Conservation (phyloP, 345 rosid genomes). For the Bretschneidera sinensis region DNA sequence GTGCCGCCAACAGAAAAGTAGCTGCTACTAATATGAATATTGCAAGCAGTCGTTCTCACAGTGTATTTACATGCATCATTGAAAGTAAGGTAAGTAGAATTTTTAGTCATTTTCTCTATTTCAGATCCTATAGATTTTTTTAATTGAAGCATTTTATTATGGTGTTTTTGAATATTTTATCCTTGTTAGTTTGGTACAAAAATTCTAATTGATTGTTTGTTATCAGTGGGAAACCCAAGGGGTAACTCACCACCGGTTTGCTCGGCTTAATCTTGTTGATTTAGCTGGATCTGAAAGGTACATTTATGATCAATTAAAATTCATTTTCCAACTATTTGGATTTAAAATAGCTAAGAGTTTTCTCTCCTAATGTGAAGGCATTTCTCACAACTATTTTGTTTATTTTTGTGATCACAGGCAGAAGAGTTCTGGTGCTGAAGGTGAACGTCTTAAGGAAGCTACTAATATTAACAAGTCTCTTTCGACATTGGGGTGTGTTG, state of each 20-base stretch:
- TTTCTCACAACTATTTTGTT: background rate
- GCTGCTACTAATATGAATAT: slow-evolving; percentile 98
- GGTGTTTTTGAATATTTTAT: slow-evolving; percentile 1
- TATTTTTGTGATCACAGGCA: slow-evolving; percentile 48
- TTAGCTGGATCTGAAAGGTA: slow-evolving; percentile 99
- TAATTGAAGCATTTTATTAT: background rate
- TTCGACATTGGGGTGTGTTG: slow-evolving; percentile 83
- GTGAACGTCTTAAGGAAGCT: slow-evolving; percentile 99
- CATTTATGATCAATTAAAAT: slow-evolving; percentile 3
- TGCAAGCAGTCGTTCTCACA: slow-evolving; percentile 98
- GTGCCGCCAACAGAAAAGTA: slow-evolving; percentile 94
- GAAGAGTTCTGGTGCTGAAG: slow-evolving; percentile 99
- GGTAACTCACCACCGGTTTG: slow-evolving; percentile 90
- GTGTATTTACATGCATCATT: slow-evolving; percentile 92
- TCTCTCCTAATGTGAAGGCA: background rate
- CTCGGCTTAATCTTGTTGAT: slow-evolving; percentile 95
- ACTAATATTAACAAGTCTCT: slow-evolving; percentile 97
- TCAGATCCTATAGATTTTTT: background rate
- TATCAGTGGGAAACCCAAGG: slow-evolving; percentile 97
- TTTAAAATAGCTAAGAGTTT: background rate
- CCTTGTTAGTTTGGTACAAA: background rate
- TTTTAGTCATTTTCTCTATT: background rate
- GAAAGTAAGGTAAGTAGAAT: slow-evolving; percentile 72
- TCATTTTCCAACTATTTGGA: background rate
- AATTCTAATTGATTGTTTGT: slow-evolving; percentile 15